Evolutionary conservation across 306 rosid genomes (phyloP).

Genomic region (Mimosa bimucronata): DNA sequence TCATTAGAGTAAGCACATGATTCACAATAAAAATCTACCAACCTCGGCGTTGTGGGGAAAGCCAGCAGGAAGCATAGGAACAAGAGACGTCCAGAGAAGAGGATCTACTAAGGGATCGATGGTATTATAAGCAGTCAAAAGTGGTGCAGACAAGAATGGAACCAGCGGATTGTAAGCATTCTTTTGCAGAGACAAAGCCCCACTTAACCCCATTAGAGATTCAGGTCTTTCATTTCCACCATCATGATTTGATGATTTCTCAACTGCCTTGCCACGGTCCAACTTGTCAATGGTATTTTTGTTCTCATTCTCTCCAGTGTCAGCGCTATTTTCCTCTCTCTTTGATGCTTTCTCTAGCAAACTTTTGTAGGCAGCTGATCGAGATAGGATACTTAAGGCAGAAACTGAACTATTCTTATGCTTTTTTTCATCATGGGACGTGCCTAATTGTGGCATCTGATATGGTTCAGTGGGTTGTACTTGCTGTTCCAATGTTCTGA

Average conservation of each 20-base stretch:
- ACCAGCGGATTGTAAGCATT: slow-evolving; percentile 64
- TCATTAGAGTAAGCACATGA: neutral
- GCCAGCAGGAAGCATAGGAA: slow-evolving; percentile 75
- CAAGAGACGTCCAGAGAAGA: slow-evolving; percentile 86
- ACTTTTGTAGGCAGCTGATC: slow-evolving; percentile 89
- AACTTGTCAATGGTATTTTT: slow-evolving; percentile 68
- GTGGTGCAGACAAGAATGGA: slow-evolving; percentile 87
- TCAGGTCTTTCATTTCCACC: slow-evolving; percentile 56
- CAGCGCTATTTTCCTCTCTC: slow-evolving; percentile 61
- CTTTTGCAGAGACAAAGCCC: slow-evolving; percentile 83
- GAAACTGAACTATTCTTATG: slow-evolving; percentile 63
- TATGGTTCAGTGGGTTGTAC: slow-evolving; percentile 80
- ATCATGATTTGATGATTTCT: slow-evolving; percentile 68
- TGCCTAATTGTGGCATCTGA: slow-evolving; percentile 86
- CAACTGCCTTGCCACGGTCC: slow-evolving; percentile 85
- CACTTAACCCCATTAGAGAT: slow-evolving; percentile 69
- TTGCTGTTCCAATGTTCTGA: slow-evolving; percentile 75
- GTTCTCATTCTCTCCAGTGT: slow-evolving; percentile 83
- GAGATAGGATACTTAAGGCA: slow-evolving; percentile 86
- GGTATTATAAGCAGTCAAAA: slow-evolving; percentile 71
- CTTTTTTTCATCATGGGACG: slow-evolving; percentile 54
- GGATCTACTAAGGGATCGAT: slow-evolving; percentile 88
- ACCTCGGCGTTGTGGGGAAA: slow-evolving; percentile 80
- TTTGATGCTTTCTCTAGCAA: slow-evolving; percentile 84
- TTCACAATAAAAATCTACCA: slow-evolving; percentile 41